Base-by-base conservation (phyloP, 1,284 basidiomycete species). In the Sporisorium exsertum region DNA sequence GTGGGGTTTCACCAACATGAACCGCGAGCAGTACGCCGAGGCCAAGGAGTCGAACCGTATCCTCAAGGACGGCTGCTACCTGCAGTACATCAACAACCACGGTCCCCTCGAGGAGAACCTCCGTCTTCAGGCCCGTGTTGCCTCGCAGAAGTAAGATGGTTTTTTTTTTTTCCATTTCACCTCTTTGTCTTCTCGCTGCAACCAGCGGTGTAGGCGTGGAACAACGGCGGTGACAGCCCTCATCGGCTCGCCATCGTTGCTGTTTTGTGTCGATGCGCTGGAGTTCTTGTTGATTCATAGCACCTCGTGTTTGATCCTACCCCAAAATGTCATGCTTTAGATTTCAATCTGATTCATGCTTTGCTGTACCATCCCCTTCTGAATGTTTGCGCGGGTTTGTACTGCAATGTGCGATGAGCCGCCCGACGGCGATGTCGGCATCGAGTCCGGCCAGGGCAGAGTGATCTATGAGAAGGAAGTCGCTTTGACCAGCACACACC, bases 1-100 rank as follows among this genome's bases (percentile, higher is more conserved):
- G 82, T 87, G 87, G 87, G 96, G 95, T 80, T 98, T 99, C 90
- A 98, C 96, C 72, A 93, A 93, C 86, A 94, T 98, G 79, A 91
- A 92, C 87, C 92, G 94, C 87, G 91, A 91, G 86, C 93, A 96
- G 72, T 98, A 97, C 88, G 85, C 90, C 84, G 91, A 91, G 88
- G 89, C 95, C 80, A 95, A 95, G 90, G 91, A 91, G 86, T 91
- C 94, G 61, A 84, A 85, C 83, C 80, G 83, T 65, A 80, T 86
- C 69, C 78, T 85, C 72, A 82, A 81, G 78, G 80, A 81, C 62
- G 80, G 80, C 45, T 84, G 80, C 78, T 81, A 84, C 80, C 79
- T 83, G 27, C 83, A 84, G 77, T 85, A 82, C 81, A 77, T 84
- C 68, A 80, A 81, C 78, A 80, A 79, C 79, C 82, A 78, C 69